Evolutionary conservation across 2,329 filamentous ascomycete genomes (phyloP), one percentile per base, ranked within the genome.

Genomic region (Talaromyces sp.): DNA sequence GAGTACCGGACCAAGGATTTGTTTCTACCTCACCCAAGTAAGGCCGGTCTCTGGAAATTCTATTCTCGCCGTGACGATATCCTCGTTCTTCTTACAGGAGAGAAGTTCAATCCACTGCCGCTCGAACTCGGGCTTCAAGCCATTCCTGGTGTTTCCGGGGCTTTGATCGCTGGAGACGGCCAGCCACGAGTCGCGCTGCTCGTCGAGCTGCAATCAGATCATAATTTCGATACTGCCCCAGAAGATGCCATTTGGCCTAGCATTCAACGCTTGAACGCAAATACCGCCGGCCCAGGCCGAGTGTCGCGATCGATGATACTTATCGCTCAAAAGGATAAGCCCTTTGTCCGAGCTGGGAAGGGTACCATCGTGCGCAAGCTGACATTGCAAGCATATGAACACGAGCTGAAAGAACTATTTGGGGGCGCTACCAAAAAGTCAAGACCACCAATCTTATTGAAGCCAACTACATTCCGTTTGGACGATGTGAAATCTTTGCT

Each of bases 101-200:
- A 68, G 28, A 69, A 69, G 28, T 31, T 63, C 12, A 67, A 68
- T 40, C 67, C 67, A 1, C n/a, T 61, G 21, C 33, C 57, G 5
- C 56, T 66, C 40, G 65, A 69, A 40, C 21, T 39, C 5, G 18
- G 56, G 1, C 56, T 77, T 23, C 62, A 62, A 14, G 63, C 55
- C 5, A 67, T 72, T 59, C 66, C 68, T 2, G 59, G 63, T 25
- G 44, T 76, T 5, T 63, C 65, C 9, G 69, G 68, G 0, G 66
- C 62, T 5, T n/a, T 75, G 25, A 63, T 76, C 3, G 64, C 70
- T 55, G 74, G 74, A 1, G 60, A 69, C 12, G 69, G 69, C 4
- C 64, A 65, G 12, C 63, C 68, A 21, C 69, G 71, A 37, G 14
- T 72, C 16, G 68, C 68, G 11, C 50, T 77, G 3, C 54, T 77